Base-by-base conservation (phyloP, 495 filamentous ascomycete species). In the Stereocaulon alpinum region DNA sequence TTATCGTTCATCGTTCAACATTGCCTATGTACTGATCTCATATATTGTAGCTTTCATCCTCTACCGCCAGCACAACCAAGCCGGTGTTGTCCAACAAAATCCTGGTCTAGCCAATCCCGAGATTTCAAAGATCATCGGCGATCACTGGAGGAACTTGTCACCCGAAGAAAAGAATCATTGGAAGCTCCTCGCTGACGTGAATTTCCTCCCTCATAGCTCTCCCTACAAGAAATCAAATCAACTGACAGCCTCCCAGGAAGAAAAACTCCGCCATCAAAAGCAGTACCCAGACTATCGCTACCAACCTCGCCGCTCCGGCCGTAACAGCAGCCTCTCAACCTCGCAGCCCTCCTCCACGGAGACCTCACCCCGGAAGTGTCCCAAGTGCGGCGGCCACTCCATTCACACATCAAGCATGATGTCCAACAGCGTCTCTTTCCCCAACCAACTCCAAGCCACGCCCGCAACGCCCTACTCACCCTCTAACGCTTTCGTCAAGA, bases 51-150 rank as follows among this genome's bases (percentile, higher is more conserved):
- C 94, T 40, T 98, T 98, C 72, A 98, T 98, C 64, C 80, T 98
- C 64, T 98, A 96, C 74, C 88, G 93, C 32, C 93, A 97, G 69
- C 88, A 94, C 71, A 85, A 93, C 67, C 93, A 97, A 74, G 83
- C 84, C 6, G 73, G 79, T 10, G 87, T 96, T 11, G 86, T 92
- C 9, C 78, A 83, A 12, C 82, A 87, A 65, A 79, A 96, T 67
- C 93, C 91, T 6, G 89, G 91, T 44, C 82, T 96, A 63, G 83
- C 94, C 40, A 98, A 98, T 72, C 93, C 93, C 6, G 91, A 98
- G 52, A 95, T 98, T 60, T 97, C 93, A 41, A 97, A 97, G 73
- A 93, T 96, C 64, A 95, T 97, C 66, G 93, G 94, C 45, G 86
- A 91, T 67, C 85, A 89, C 79, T 98, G 93, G 93, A 81, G 84